A percentile compares a stretch with the other conserved stretches of the same genome.
Conservation (phyloP, 1,139 yeast genomes). For the Nakaseomyces uthaithaninus region DNA sequence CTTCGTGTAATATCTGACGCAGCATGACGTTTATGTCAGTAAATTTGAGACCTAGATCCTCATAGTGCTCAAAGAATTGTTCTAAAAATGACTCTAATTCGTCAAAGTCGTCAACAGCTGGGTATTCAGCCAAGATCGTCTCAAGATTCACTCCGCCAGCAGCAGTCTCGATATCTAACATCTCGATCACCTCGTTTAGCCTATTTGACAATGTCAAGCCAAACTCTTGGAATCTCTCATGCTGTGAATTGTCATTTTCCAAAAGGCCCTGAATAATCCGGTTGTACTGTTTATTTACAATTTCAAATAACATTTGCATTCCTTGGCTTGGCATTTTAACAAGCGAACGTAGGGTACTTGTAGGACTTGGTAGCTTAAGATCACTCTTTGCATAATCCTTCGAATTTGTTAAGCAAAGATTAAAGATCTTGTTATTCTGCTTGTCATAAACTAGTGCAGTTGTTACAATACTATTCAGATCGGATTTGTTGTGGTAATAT, state of each 20-base stretch:
- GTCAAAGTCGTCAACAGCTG: slow-evolving; percentile 8
- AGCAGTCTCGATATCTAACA: neutral
- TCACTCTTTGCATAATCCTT: neutral
- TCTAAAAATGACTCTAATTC: slow-evolving; percentile 26
- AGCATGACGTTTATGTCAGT: slow-evolving; percentile 15
- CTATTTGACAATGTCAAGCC: slow-evolving; percentile 6
- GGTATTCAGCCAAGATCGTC: neutral
- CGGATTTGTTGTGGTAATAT: neutral
- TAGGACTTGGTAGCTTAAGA: neutral
- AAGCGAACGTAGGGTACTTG: too few species aligned
- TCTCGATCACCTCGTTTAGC: slow-evolving; percentile 2
- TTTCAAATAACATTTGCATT: neutral
- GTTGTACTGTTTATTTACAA: neutral
- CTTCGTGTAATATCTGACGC: slow-evolving; percentile 18
- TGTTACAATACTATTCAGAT: neutral
- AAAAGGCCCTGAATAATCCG: neutral
- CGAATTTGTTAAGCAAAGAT: neutral
- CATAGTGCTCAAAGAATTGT: slow-evolving; percentile 25
- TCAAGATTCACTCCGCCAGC: neutral
- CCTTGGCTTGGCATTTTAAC: neutral
- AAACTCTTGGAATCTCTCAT: slow-evolving; percentile 7
- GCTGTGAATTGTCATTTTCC: neutral
- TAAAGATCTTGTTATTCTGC: neutral
- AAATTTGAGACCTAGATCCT: slow-evolving; percentile 18
- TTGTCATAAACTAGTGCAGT: neutral